phyloP scores from a whole-genome alignment of 306 rosid genomes.

The Carpinus viminea region DNA sequence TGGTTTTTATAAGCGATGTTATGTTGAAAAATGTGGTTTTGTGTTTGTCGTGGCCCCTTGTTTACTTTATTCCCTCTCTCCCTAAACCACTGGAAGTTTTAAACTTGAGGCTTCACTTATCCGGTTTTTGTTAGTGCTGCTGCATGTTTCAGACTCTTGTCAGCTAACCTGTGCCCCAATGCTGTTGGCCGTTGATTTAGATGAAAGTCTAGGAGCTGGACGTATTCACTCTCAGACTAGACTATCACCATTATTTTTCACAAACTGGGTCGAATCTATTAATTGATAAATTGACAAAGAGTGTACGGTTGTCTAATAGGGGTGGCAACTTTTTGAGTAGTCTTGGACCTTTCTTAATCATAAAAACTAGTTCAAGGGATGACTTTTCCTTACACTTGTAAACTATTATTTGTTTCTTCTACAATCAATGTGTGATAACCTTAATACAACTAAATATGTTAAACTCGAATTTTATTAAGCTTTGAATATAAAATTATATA shows the following conservation, averaged over 20 bases:
- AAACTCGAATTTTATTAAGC: fast-evolving
- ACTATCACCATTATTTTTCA: too few species aligned
- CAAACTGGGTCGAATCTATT: too few species aligned
- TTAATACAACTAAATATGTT: too few species aligned
- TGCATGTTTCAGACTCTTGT: neutral
- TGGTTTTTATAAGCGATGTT: constrained; percentile 37
- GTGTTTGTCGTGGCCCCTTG: constrained; percentile 39
- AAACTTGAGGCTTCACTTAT: constrained; percentile 47
- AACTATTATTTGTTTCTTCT: too few species aligned
- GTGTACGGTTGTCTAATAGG: too few species aligned
- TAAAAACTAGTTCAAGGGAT: too few species aligned
- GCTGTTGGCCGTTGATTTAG: constrained; percentile 16
- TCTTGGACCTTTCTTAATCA: too few species aligned
- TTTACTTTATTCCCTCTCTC: constrained; percentile 26
- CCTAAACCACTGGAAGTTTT: constrained; percentile 32
- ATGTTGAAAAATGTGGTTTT: constrained; percentile 19
- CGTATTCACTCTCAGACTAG: neutral
- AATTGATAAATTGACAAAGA: too few species aligned
- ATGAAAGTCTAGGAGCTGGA: neutral
- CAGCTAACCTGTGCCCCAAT: neutral
- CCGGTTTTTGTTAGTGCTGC: constrained; percentile 5
- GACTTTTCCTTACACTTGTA: too few species aligned
- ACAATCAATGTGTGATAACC: too few species aligned
- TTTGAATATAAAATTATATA: too few species aligned
- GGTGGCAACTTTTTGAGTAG: too few species aligned